Evolutionary conservation across 176 grass and related monocot species (phyloP), one percentile per base, ranked within the genome.

Genomic region (Oryza glumipatula): DNA sequence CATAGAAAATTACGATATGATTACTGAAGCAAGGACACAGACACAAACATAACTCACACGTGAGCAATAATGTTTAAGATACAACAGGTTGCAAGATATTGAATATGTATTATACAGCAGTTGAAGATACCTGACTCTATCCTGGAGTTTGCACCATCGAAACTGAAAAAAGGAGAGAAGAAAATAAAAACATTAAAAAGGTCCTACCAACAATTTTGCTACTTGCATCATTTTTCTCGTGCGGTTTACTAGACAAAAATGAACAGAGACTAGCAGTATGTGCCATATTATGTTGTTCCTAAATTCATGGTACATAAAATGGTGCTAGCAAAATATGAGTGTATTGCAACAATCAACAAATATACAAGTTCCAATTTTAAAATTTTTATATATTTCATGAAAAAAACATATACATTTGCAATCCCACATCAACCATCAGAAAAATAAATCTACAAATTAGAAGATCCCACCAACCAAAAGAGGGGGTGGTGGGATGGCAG

Each of bases 101-200:
- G 23, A 36, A 76, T 45, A 74, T 63, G 73, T 16, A 86, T 47
- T 73, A 65, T 76, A 54, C 15, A 46, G 41, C 5, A 80, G 7
- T 66, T 30, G 28, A 79, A 17, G 13, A 81, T 85, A 92, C 94
- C 94, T 95, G 76, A 89, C 65, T 89, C 83, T 48, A 68, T 87
- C 92, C 80, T 82, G 86, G 86, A 95, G 90, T 90, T 91, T 93
- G 84, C 86, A 85, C 63, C 80, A 88, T 67, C 86, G 94, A 73
- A 95, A 85, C 94, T 95, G 80, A 60, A 44, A 23, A 19, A 70
- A 14, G 15, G 15, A 49, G 47, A 15, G 12, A 52, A 52, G 36
- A 22, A 82, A 10, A 52, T 73, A 9, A 9, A 78, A 85, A 14
- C 46, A 82, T 72, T 65, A 82, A 33, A 51, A 46, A 74, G 24